Evolutionary conservation across 805 yeast species (phyloP).

Genomic region (Saturnispora serradocipensis): DNA sequence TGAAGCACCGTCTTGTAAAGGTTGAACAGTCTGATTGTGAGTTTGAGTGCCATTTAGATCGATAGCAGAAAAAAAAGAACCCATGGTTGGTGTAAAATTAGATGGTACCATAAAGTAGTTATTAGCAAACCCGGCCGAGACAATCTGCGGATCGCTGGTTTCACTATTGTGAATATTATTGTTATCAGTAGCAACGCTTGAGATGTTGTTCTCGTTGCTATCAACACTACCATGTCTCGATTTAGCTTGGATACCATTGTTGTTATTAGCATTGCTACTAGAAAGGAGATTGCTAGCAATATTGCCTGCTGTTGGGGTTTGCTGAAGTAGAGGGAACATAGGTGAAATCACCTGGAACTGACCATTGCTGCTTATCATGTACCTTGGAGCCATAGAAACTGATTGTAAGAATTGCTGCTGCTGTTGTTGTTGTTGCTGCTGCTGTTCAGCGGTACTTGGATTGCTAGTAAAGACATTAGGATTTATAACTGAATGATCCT

Average conservation of each 20-base stretch:
- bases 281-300: background rate
- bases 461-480: background rate
- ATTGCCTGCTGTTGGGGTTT: background rate
- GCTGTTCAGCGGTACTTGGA: background rate
- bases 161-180: background rate
- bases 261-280: background rate
- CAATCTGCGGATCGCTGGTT: background rate
- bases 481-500: background rate
- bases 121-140: slow-evolving; percentile 1
- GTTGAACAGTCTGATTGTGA: background rate
- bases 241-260: background rate
- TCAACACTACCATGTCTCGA: background rate
- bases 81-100: background rate
- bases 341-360: slow-evolving; percentile 1
- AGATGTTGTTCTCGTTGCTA: background rate
- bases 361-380: background rate
- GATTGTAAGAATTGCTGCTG: slow-evolving; percentile 3
- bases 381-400: background rate
- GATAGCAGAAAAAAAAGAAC: background rate
- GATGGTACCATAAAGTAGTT: slow-evolving; percentile 2
- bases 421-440: background rate
- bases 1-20: background rate
- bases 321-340: background rate
- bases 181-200: background rate
- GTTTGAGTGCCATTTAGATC: background rate